Base-by-base conservation (phyloP, 306 rosid species). In the Oemleria cerasiformis region DNA sequence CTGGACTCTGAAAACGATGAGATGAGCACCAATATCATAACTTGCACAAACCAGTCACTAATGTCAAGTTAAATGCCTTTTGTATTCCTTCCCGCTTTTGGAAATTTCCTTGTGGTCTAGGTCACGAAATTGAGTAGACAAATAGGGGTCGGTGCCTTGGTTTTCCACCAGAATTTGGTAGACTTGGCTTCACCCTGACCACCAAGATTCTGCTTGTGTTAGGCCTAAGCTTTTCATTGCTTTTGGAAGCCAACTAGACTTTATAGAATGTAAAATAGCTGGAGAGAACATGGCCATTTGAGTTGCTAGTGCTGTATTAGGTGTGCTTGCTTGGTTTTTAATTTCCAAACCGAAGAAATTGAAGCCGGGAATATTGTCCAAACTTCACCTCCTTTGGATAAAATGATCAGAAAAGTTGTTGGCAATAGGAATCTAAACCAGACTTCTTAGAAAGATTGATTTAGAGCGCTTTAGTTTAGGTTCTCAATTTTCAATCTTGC, bases 341-440 rank as follows among this genome's bases (percentile, higher is more conserved):
- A 61, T 75, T 57, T 70, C 47, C 30, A 56, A 56, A 25, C 39
- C 8, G 50, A 49, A n/a, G 70, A 65, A 67, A 73, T 61, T 41
- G 55, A 17, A 23, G 67, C 47, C 19, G 61, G 40, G 73, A 67
- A 67, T 72, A 66, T 60, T 53, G 56, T 56, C 49, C 73, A 48
- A 66, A 49, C 74, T 49, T 59, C 78, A 50, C 73, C 66, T 39
- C 71, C 51, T 34, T 78, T 54, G 5, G 25, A 63, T 20, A 53
- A 42, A 73, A 9, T 19, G 19, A 9, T 19, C n/a, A n/a, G 21
- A 72, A 51, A 38, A 39, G 50, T 12, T 67, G 23, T 59, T 42
- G 60, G 60, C 54, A 12, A 12, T 25, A 49, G 71, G 82, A 73
- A 79, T 79, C 83, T 73, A 21, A 53, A 64, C 83, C 75, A 68